A percentile compares a stretch with the other conserved stretches of the same genome.
phyloP scores from a whole-genome alignment of 2,329 filamentous ascomycete genomes.

The Pleoardoris graminearum region DNA sequence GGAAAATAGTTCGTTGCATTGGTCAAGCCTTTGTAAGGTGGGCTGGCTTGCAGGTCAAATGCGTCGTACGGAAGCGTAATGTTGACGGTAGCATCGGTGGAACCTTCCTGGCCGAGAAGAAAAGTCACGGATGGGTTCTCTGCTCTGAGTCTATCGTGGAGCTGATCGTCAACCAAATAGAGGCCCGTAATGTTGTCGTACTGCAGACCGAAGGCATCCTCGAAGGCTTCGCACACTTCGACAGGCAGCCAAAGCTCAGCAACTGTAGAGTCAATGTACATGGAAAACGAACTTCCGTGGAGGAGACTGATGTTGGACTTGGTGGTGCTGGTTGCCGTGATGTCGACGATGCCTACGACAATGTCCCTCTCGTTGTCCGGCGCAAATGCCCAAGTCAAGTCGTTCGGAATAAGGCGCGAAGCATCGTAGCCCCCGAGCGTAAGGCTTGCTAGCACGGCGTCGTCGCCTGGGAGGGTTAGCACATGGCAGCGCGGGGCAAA shows the following conservation, averaged over 20 bases:
- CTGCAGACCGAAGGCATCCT: conserved; percentile 63
- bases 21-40: conserved; percentile 59
- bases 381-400: conserved; percentile 60
- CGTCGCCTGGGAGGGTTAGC: conserved; percentile 28
- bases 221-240: conserved; percentile 66
- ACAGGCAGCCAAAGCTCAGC: conserved; percentile 54
- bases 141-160: conserved; percentile 55
- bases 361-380: conserved; percentile 62
- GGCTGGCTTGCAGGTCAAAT: conserved; percentile 52
- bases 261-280: conserved; percentile 55
- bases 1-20: conserved; percentile 70
- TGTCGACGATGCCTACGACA: conserved; percentile 58
- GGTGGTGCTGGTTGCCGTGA: conserved; percentile 38
- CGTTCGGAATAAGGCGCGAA: conserved; percentile 64
- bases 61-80: conserved; percentile 55
- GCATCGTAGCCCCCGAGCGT: conserved; percentile 73
- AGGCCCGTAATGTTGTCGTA: conserved; percentile 67
- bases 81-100: conserved; percentile 44
- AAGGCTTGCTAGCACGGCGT: conserved; percentile 51
- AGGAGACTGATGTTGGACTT: conserved; percentile 45
- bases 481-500: neutral
- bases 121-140: conserved; percentile 52
- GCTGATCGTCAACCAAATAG: conserved; percentile 64
- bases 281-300: conserved; percentile 41
- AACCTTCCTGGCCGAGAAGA: conserved; percentile 44